phyloP scores from a whole-genome alignment of 1,139 yeast species.

The Eremothecium cymbalariae region DNA sequence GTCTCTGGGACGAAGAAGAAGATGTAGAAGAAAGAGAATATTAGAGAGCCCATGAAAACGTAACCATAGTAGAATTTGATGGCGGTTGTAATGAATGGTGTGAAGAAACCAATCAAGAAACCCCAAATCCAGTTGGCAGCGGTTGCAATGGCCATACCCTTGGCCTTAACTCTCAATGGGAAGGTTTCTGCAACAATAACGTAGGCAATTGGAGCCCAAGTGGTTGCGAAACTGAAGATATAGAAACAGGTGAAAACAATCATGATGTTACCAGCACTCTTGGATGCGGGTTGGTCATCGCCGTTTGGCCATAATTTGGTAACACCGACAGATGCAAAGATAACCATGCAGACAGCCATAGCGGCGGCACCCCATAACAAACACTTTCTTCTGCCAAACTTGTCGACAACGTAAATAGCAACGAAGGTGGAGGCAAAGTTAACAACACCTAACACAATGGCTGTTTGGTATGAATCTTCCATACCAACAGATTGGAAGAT shows the following conservation, averaged over 20 bases:
- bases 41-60: conserved; percentile 63
- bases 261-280: conserved; percentile 65
- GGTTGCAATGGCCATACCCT: conserved; percentile 67
- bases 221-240: conserved; percentile 71
- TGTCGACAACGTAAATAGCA: conserved; percentile 54
- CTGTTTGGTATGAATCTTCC: conserved; percentile 57
- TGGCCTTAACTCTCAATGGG: conserved; percentile 71
- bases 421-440: conserved; percentile 62
- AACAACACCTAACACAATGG: conserved; percentile 62
- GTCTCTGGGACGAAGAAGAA: conserved; percentile 64
- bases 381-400: conserved; percentile 55
- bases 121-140: conserved; percentile 76
- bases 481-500: conserved; percentile 64
- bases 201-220: conserved; percentile 79
- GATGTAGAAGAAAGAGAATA: conserved; percentile 53
- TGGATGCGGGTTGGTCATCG: conserved; percentile 27
- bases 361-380: conserved; percentile 50
- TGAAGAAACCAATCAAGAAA: conserved; percentile 66
- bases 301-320: conserved; percentile 47
- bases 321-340: conserved; percentile 57
- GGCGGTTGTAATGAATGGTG: conserved; percentile 56
- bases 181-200: conserved; percentile 66
- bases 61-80: conserved; percentile 60
- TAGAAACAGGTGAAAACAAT: conserved; percentile 70
- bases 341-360: conserved; percentile 51